Evolutionary conservation across 345 rosid species (phyloP).

Genomic region (Corchorus capsularis): DNA sequence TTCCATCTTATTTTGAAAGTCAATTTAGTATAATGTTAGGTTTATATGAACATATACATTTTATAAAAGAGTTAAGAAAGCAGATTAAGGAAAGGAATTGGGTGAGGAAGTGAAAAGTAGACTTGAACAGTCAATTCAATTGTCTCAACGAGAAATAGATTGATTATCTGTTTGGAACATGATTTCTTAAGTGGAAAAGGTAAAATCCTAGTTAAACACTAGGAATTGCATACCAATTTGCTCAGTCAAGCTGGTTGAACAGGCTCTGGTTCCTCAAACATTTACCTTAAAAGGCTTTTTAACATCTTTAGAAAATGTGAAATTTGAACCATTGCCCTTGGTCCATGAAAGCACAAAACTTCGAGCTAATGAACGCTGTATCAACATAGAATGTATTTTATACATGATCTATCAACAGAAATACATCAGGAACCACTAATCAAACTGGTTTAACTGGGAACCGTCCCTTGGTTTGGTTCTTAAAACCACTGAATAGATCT

Average conservation of each 20-base stretch:
- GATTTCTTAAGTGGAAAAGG: not conserved
- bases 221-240: not conserved
- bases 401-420: not conserved
- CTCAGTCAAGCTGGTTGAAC: not conserved
- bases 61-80: not conserved
- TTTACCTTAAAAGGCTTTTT: not conserved
- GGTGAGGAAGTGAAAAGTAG: not conserved
- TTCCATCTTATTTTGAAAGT: constrained; percentile 17
- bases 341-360: too few relatives aligned
- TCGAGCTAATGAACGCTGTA: too few relatives aligned
- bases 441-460: not conserved
- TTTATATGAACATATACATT: too few relatives aligned
- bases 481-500: not conserved
- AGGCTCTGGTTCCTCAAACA: not conserved
- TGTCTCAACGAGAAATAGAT: not conserved
- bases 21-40: not conserved
- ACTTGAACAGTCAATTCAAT: not conserved
- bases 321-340: not conserved
- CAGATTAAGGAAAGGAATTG: not conserved
- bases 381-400: not conserved
- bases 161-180: not conserved
- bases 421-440: not conserved
- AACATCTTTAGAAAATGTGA: not conserved
- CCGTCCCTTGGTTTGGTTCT: not conserved
- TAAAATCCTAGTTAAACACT: not conserved